phyloP scores from a whole-genome alignment of 495 filamentous ascomycete genomes.

The Daldinia decipiens region DNA sequence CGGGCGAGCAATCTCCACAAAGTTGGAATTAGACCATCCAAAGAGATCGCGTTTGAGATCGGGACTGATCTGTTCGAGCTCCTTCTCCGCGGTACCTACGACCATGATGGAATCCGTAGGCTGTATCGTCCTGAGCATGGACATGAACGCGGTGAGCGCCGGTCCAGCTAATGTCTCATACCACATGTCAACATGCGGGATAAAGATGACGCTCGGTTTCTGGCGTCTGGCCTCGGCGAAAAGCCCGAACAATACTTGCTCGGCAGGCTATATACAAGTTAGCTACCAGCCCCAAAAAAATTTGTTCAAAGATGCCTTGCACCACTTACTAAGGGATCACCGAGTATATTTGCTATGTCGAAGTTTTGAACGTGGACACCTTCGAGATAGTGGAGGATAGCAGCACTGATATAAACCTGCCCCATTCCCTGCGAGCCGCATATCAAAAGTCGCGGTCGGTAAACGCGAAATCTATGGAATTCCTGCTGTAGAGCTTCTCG shows the following conservation, averaged over 20 bases:
- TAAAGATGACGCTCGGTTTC: slow-evolving; percentile 95
- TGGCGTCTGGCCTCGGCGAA: slow-evolving; percentile 93
- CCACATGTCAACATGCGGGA: slow-evolving; percentile 91
- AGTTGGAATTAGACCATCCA: slow-evolving; percentile 81
- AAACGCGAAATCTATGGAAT: slow-evolving; percentile 89
- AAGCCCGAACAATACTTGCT: slow-evolving; percentile 86
- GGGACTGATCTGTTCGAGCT: slow-evolving; percentile 60
- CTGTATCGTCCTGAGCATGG: slow-evolving; percentile 78
- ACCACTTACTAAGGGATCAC: slow-evolving; percentile 62
- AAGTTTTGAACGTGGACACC: slow-evolving; percentile 95
- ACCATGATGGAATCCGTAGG: slow-evolving; percentile 90
- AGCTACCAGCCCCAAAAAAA: slow-evolving; percentile 21
- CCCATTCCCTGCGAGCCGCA: slow-evolving; percentile 87
- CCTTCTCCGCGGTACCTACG: slow-evolving; percentile 78
- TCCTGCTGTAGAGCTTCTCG: slow-evolving; percentile 88
- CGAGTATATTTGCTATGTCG: slow-evolving; percentile 83
- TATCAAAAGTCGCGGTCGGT: slow-evolving; percentile 86
- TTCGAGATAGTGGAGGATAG: slow-evolving; percentile 88
- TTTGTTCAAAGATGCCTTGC: not conserved
- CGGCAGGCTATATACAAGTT: slow-evolving; percentile 66
- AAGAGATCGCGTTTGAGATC: slow-evolving; percentile 81
- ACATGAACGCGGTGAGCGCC: slow-evolving; percentile 80
- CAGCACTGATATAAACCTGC: slow-evolving; percentile 89
- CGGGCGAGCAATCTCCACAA: slow-evolving; percentile 73
- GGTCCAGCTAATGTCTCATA: slow-evolving; percentile 61